Evolutionary conservation across 164 flowering plant species (phyloP), one percentile per base, ranked within the genome.

Genomic region (Santalum album): DNA sequence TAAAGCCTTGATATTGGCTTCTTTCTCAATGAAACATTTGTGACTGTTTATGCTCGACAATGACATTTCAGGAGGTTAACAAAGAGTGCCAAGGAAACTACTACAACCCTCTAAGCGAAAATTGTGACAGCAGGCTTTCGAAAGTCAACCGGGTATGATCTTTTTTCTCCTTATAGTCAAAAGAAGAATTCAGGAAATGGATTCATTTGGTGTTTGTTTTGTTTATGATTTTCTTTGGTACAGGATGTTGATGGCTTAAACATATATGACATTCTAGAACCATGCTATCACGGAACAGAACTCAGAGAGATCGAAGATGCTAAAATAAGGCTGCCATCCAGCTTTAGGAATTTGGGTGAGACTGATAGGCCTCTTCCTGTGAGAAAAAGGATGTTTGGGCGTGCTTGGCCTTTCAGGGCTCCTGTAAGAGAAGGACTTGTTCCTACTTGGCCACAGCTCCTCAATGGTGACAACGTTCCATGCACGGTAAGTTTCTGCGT

Each of bases 371-470:
- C 90, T 53, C 74, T 87, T 61, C 63, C 86, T 39, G 97, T 90
- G 34, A 80, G 97, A 48, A 82, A 74, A 60, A 82, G 99, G 65
- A 85, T 90, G 78, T 87, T 87, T 68, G 97, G 99, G 12, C 96
- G 95, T 49, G 88, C 97, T 3, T 94, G 99, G 96, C 97, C 97
- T 55, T 51, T 76, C 43, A 66, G 88, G 70, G 87, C 90, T 66
- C 84, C 90, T 6, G 95, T 94, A 26, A 72, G 77, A 72, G 82
- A 67, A 22, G 99, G 96, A 51, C 34, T 62, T 53, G 96, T 90
- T 65, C 97, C 90, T 32, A 79, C 85, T 24, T 94, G 97, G 97
- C 92, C 99, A 22, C 69, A 90, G 61, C 76, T 92, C 32, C 55
- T 75, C 39, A 67, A 69, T n/a, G 64, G 69, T 53, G 22, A 36